phyloP scores from a whole-genome alignment of 2,329 filamentous ascomycete species.

The Pyrenophora seminiperda region DNA sequence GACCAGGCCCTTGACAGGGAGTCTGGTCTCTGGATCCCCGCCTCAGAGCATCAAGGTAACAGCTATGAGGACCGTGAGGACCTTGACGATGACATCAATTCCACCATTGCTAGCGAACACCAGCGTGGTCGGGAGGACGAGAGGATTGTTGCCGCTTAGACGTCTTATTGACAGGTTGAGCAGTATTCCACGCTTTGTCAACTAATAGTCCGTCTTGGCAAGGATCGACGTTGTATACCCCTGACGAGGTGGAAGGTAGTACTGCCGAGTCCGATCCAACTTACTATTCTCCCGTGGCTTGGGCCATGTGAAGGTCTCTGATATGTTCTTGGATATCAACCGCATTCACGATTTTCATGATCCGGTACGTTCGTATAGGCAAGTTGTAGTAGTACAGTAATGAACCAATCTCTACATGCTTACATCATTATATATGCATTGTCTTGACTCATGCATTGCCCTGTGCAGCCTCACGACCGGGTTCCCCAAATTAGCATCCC shows the following conservation, averaged over 20 bases:
- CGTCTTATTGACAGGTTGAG: constrained; percentile 23
- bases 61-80: constrained; percentile 70
- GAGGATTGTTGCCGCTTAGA: constrained; percentile 44
- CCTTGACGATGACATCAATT: constrained; percentile 59
- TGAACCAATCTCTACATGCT: constrained; percentile 1
- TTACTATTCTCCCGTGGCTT: constrained; percentile 9
- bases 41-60: constrained; percentile 67
- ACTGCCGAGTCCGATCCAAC: constrained; percentile 10
- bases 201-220: constrained; percentile 31
- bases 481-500: constrained; percentile 14
- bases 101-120: constrained; percentile 48
- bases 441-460: no score
- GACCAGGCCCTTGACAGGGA: constrained; percentile 80
- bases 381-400: constrained; percentile 20
- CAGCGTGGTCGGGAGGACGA: constrained; percentile 56
- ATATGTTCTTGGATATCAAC: constrained; percentile 6
- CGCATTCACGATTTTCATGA: constrained; percentile 17
- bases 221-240: constrained; percentile 43
- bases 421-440: constrained; percentile 10
- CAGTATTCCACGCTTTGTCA: constrained; percentile 28
- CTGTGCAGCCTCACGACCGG: constrained; percentile 1
- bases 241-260: constrained; percentile 30
- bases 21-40: constrained; percentile 79
- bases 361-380: constrained; percentile 5
- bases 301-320: constrained; percentile 16